Percentiles rank a stretch among this genome's conserved stretches.
Evolutionary conservation across 2,329 filamentous ascomycete species (phyloP).

Genomic region (Trichoderma afroharzianum): DNA sequence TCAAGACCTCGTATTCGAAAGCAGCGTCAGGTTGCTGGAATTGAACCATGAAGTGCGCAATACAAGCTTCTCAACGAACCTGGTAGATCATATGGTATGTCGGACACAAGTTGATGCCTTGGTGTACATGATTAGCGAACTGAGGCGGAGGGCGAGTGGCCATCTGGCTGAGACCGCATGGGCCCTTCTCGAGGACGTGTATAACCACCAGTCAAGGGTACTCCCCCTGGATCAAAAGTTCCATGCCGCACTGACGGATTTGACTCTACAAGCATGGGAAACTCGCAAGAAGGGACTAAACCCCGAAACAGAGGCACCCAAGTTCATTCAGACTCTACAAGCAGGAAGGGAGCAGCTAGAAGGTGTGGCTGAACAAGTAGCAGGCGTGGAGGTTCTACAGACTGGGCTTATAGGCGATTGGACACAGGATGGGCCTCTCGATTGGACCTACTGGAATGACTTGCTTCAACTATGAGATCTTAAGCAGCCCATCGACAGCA

Average conservation of each 20-base stretch:
- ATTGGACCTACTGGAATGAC: slow-evolving; percentile 6
- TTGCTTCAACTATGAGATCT: not conserved
- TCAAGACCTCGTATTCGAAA: slow-evolving; percentile 5
- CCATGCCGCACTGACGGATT: not conserved
- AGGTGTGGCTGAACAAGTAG: not conserved
- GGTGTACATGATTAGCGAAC: not conserved
- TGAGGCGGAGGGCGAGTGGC: not conserved
- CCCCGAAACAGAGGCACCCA: not conserved
- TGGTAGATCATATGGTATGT: slow-evolving; percentile 2
- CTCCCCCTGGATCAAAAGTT: not conserved
- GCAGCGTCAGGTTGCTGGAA: not conserved
- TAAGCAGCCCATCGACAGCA: not conserved
- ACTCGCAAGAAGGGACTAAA: not conserved
- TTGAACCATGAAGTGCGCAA: not conserved
- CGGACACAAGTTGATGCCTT: not conserved
- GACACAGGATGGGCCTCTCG: not conserved
- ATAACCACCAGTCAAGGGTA: not conserved
- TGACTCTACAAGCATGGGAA: not conserved
- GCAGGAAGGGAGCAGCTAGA: not conserved
- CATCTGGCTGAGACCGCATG: not conserved
- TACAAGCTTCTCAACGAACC: not conserved
- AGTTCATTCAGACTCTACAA: not conserved
- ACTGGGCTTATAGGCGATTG: not conserved
- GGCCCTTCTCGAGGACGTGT: not conserved
- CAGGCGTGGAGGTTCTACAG: not conserved